Percentiles rank a stretch among this genome's conserved stretches.
Evolutionary conservation across 805 yeast genomes (phyloP).

Genomic region (Citeromyces nyonsensis): DNA sequence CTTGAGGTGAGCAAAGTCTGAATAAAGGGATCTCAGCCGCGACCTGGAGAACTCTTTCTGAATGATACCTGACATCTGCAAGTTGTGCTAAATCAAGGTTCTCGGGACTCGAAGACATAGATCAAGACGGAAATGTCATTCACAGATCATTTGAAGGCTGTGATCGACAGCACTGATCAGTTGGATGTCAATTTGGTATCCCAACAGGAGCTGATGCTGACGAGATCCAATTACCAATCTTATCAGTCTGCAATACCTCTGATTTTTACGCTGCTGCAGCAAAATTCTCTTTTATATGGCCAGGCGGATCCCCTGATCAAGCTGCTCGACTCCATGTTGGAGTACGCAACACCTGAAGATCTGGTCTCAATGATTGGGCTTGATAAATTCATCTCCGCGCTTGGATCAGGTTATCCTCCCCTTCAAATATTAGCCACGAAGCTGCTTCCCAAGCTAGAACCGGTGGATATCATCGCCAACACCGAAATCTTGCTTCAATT

Average conservation of each 20-base stretch:
- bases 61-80: conserved; percentile 6
- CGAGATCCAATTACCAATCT: too few relatives aligned
- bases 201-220: too few relatives aligned
- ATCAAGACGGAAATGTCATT: too few relatives aligned
- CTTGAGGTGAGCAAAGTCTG: conserved; percentile 26
- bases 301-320: conserved; percentile 3
- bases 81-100: conserved; percentile 3
- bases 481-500: conserved; percentile 12
- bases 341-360: conserved; percentile 12
- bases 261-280: too few relatives aligned
- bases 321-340: conserved; percentile 11
- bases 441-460: conserved; percentile 11
- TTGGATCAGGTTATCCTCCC: conserved; percentile 10
- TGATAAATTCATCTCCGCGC: conserved; percentile 13
- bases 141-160: too few relatives aligned
- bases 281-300: too few relatives aligned
- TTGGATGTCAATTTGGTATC: too few relatives aligned
- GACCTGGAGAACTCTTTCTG: conserved; percentile 16
- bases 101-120: too few relatives aligned
- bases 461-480: conserved; percentile 17
- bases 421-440: conserved; percentile 11
- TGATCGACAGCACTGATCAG: too few relatives aligned
- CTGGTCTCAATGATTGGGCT: conserved; percentile 9
- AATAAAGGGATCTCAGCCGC: conserved; percentile 28
- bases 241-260: too few relatives aligned